These are phyloP conservation scores for Andrographis paniculata DNA, from an alignment of 305 asterid species.

Conservation along the genomic window DNA sequence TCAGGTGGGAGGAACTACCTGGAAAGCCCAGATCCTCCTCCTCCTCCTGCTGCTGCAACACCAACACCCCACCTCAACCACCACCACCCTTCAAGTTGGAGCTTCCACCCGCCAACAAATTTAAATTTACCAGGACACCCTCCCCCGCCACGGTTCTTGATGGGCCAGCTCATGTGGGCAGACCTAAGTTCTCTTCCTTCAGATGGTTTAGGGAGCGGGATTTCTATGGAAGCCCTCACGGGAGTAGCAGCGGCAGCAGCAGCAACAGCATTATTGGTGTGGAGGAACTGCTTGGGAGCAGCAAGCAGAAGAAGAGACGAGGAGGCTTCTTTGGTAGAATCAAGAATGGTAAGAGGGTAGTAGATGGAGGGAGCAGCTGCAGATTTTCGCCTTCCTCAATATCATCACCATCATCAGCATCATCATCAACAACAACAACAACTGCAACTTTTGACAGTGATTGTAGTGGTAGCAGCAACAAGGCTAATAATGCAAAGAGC, in stretches of 20 bases:
- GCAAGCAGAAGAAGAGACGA: neutral
- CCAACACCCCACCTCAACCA: neutral
- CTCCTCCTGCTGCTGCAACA: constrained; percentile 7
- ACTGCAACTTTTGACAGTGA: constrained; percentile 17
- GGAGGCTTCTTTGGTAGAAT: constrained; percentile 30
- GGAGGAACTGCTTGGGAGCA: constrained; percentile 9
- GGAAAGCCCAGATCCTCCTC: constrained; percentile 38
- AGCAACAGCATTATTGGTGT: constrained; percentile 7
- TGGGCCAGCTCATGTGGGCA: constrained; percentile 44
- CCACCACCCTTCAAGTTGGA: constrained; percentile 28
- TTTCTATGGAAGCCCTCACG: constrained; percentile 23
- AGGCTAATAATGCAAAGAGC: constrained; percentile 10
- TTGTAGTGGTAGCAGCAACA: too few species aligned
- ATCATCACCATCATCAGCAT: too few species aligned
- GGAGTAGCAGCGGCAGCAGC: constrained; percentile 21
- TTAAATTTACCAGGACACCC: constrained; percentile 39
- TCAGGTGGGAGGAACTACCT: constrained; percentile 52
- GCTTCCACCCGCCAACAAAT: constrained; percentile 31
- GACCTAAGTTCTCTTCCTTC: constrained; percentile 57
- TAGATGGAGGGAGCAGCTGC: constrained; percentile 22
- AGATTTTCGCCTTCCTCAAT: constrained; percentile 21
- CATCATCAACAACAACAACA: neutral
- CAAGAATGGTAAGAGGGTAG: constrained; percentile 24
- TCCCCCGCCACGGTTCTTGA: constrained; percentile 71
- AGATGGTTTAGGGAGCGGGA: constrained; percentile 37